Base-by-base conservation (phyloP, 805 yeast species). In the Kluyveromyces aestuarii region DNA sequence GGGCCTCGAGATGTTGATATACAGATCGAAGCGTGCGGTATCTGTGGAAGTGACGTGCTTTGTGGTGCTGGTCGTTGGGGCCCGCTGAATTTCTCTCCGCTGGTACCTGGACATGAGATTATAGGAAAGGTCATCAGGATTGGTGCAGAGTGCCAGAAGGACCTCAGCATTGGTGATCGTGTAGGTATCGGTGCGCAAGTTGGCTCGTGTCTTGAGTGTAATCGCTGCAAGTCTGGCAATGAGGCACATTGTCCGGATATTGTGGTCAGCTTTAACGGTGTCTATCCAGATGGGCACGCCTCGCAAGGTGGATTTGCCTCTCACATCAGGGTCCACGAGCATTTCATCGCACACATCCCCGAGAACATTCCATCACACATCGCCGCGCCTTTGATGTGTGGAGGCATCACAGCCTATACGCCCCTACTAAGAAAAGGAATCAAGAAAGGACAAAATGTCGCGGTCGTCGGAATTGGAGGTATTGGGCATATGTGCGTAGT, bases 131-230 rank as follows among this genome's bases (percentile, higher is more conserved):
- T 80, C 35, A 67, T 75, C 18, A 70, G 67, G 25, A 70, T 81
- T 44, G 91, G 89, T 46, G 35, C 46, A 37, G 41, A 39, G 8
- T 63, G 80, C 19, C 56, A 67, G 54, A 68, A 73, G 56, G 38
- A 44, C 17, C 38, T 37, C 35, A 44, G 41, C 16, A 53, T 74
- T 35, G 91, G 90, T 41, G 81, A 84, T 54, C 70, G 84, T 52
- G 89, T 82, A 30, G 90, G 88, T 46, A 73, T 82, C 44, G 90
- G 90, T 53, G 87, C 88, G 27, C 78, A 75, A 55, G 66, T 73
- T 27, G 67, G 66, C 52, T 68, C 81, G 44, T 83, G 89, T 67
- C 62, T 69, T 33, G 66, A 73, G n/a, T 84, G 90, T 65, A 59
- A 67, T 46, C 67, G 76, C 55, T 84, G 87, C 70, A 61, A 69